Evolutionary conservation across 106 monocot genomes (phyloP).

Genomic region (Cymbidium sinense): DNA sequence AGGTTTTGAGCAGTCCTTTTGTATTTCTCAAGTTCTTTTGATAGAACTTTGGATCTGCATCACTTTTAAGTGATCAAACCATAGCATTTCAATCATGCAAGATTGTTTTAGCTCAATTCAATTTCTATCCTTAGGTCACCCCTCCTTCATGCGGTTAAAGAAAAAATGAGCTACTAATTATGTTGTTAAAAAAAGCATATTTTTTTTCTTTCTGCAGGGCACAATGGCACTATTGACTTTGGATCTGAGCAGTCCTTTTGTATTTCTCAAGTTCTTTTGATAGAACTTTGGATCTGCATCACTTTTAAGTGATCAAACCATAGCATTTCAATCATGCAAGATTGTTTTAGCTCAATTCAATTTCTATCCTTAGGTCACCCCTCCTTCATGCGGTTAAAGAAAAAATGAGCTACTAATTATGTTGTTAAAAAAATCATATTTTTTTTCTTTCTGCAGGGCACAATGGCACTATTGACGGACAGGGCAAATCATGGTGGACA

Average conservation of each 20-base stretch:
- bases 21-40: background rate
- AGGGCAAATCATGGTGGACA: constrained; percentile 63
- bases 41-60: background rate
- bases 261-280: background rate
- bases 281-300: background rate
- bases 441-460: constrained; percentile 35
- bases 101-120: background rate
- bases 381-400: background rate
- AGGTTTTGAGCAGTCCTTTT: background rate
- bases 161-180: background rate
- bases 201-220: constrained; percentile 25
- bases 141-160: background rate
- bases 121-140: background rate
- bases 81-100: background rate
- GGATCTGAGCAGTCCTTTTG: background rate
- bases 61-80: background rate
- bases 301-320: background rate
- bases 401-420: background rate
- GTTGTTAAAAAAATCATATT: background rate
- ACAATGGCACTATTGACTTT: constrained; percentile 79
- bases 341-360: background rate
- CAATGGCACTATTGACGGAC: constrained; percentile 79
- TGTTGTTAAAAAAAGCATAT: background rate
- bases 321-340: background rate
- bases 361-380: background rate